Evolutionary conservation across 1,284 basidiomycete species (phyloP).

Genomic region (Mrakiaceae sp.): DNA sequence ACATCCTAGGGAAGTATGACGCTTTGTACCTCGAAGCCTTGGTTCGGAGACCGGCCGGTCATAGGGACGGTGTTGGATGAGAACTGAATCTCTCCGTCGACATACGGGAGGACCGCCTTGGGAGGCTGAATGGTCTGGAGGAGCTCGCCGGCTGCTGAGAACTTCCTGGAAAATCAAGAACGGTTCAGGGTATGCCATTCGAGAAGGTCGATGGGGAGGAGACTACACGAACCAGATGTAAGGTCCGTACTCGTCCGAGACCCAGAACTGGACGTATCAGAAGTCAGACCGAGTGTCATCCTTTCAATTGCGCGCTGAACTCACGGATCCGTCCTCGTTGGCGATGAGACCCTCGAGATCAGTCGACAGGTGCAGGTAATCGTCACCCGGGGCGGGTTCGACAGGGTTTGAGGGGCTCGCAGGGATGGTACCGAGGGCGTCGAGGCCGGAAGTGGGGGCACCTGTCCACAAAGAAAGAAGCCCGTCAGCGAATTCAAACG

Average conservation of each 20-base stretch:
- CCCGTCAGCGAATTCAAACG: background rate
- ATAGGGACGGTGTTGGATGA: slow-evolving; percentile 43
- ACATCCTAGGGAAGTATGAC: background rate
- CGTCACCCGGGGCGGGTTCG: slow-evolving; percentile 24
- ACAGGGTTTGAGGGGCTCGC: slow-evolving; percentile 22
- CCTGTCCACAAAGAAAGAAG: slow-evolving; percentile 22
- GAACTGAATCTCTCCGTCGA: slow-evolving; percentile 46
- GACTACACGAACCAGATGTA: slow-evolving; percentile 43
- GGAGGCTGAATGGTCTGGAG: slow-evolving; percentile 52
- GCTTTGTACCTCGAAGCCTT: slow-evolving; percentile 33
- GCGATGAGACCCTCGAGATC: slow-evolving; percentile 53
- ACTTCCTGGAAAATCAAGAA: slow-evolving; percentile 22
- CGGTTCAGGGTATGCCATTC: background rate
- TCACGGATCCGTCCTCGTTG: slow-evolving; percentile 42
- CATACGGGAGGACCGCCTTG: slow-evolving; percentile 42
- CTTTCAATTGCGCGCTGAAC: background rate
- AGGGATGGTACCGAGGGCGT: slow-evolving; percentile 42
- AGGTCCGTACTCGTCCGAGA: slow-evolving; percentile 58
- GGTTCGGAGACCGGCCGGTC: slow-evolving; percentile 43
- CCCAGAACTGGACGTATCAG: slow-evolving; percentile 37
- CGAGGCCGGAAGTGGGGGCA: slow-evolving; percentile 50
- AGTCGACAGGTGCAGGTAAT: slow-evolving; percentile 43
- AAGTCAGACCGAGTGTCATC: background rate
- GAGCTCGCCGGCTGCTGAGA: slow-evolving; percentile 40
- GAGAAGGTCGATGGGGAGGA: background rate